Conservation (phyloP, 106 monocot species). For the Dendrobium officinale region DNA sequence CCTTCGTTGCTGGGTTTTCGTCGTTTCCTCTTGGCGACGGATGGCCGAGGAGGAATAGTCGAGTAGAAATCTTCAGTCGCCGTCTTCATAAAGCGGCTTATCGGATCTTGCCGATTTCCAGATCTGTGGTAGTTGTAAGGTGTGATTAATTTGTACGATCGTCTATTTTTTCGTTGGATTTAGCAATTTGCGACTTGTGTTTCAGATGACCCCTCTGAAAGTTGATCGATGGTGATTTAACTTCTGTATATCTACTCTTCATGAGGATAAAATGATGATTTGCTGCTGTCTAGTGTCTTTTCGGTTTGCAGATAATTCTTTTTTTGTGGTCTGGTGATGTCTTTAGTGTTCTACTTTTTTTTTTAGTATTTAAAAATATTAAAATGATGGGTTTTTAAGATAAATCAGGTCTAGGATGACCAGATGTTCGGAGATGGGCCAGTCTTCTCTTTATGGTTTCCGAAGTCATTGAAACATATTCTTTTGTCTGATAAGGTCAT, state of each 20-base stretch:
- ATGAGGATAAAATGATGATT: not conserved
- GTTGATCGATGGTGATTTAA: not conserved
- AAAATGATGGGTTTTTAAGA: not conserved
- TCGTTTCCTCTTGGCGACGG: not conserved
- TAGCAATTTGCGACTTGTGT: not conserved
- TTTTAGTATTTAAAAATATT: not conserved
- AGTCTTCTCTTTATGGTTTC: not conserved
- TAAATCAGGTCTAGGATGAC: not conserved
- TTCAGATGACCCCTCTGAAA: not conserved
- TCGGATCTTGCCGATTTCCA: slow-evolving; percentile 1
- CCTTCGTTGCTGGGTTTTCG: slow-evolving; percentile 3
- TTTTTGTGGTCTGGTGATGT: not conserved
- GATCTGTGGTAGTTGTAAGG: not conserved
- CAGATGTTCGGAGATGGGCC: not conserved
- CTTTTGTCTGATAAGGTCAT: not conserved
- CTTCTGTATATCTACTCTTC: not conserved
- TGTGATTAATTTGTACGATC: not conserved
- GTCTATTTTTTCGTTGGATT: not conserved
- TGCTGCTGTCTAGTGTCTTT: not conserved
- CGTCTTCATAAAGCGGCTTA: not conserved
- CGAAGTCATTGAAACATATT: not conserved
- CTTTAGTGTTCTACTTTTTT: not conserved
- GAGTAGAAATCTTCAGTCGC: not conserved
- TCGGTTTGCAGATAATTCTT: not conserved
- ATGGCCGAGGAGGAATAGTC: not conserved